Evolutionary conservation across 2,329 filamentous ascomycete species (phyloP).

Genomic region (Fusarium pseudonygamai): DNA sequence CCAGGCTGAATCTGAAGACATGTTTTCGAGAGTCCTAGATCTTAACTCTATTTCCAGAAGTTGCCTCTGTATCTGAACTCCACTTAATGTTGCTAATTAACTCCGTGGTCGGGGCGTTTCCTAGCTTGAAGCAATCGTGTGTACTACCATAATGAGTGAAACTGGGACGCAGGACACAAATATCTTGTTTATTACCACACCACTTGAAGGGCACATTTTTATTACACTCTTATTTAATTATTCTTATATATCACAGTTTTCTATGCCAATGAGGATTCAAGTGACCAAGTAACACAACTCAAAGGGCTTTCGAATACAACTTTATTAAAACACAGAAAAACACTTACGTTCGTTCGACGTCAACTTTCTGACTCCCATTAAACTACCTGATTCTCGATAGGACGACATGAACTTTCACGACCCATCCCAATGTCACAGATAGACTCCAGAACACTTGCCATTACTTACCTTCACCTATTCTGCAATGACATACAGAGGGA

Average conservation of each 20-base stretch:
- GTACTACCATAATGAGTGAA: neutral
- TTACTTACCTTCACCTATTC: neutral
- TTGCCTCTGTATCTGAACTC: neutral
- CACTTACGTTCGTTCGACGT: neutral
- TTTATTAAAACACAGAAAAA: neutral
- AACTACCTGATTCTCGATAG: neutral
- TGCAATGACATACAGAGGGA: neutral
- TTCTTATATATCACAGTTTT: neutral
- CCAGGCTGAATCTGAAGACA: neutral
- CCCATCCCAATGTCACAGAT: neutral
- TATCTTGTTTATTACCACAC: too few relatives aligned
- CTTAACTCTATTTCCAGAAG: neutral
- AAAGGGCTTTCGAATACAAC: neutral
- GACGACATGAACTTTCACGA: neutral
- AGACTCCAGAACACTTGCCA: neutral
- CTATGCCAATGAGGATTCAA: neutral
- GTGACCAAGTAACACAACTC: neutral
- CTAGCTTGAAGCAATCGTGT: neutral
- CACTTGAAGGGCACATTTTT: neutral
- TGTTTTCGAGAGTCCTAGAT: neutral
- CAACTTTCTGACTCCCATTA: neutral
- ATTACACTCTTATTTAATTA: neutral
- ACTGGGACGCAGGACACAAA: neutral
- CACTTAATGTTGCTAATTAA: neutral
- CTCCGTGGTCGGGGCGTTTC: neutral